A percentile compares a stretch with the other conserved stretches of the same genome.
Conservation (phyloP, 805 yeast species). For the Kuraishia floccosa region DNA sequence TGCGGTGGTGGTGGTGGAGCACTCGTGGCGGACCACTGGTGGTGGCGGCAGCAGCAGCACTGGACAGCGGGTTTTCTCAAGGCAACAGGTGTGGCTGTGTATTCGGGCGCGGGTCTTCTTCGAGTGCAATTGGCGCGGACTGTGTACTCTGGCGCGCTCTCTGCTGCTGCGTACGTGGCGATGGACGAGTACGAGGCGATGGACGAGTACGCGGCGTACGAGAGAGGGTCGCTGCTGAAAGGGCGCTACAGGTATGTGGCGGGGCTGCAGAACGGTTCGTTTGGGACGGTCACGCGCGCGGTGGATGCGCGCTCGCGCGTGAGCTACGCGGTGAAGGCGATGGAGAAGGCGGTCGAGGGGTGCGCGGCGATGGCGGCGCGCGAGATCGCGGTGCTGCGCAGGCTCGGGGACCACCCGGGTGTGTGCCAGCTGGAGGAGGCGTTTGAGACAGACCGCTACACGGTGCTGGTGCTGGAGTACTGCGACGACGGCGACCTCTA, state of each 20-base stretch:
- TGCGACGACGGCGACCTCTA: constrained; percentile 59
- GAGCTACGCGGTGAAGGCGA: constrained; percentile 43
- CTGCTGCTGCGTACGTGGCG: too few species aligned
- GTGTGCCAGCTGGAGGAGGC: constrained; percentile 47
- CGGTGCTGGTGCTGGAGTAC: constrained; percentile 53
- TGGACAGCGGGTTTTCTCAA: too few species aligned
- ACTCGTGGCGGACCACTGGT: too few species aligned
- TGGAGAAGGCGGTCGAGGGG: constrained; percentile 32
- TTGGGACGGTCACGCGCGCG: constrained; percentile 50
- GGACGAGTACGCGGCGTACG: constrained; percentile 29
- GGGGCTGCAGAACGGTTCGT: constrained; percentile 46
- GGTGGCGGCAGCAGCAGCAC: too few species aligned
- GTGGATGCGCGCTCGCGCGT: constrained; percentile 18
- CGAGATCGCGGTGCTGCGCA: constrained; percentile 34
- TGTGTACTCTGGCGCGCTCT: too few species aligned
- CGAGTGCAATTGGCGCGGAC: too few species aligned
- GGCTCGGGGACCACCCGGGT: constrained; percentile 34
- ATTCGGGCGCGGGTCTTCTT: too few species aligned
- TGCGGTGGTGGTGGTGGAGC: too few species aligned
- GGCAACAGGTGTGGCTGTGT: too few species aligned
- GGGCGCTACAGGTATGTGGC: constrained; percentile 29
- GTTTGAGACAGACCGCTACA: constrained; percentile 41
- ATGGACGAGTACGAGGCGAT: constrained; percentile 10
- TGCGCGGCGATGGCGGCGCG: constrained; percentile 36
- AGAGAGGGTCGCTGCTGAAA: constrained; percentile 20